Conservation (phyloP, 495 filamentous ascomycete genomes). For the Coniosporium apollinis region DNA sequence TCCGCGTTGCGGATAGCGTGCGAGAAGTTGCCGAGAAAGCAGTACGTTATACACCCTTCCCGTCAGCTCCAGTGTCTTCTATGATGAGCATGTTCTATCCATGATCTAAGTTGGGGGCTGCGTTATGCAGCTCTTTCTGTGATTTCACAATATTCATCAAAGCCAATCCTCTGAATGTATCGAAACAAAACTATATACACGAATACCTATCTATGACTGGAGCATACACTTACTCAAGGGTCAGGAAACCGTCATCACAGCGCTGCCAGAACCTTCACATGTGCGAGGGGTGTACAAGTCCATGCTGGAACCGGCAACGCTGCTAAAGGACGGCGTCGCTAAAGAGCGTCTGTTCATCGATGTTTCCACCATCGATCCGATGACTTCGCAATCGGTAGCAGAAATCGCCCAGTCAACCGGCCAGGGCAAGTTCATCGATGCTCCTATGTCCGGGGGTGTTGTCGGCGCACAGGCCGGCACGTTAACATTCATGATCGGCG, state of each 20-base stretch:
- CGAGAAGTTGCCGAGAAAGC: slow-evolving; percentile 24
- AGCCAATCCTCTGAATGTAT: slow-evolving; percentile 23
- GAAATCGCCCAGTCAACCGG: slow-evolving; percentile 4
- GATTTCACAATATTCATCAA: slow-evolving; percentile 13
- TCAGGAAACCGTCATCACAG: slow-evolving; percentile 16
- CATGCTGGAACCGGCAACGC: slow-evolving; percentile 14
- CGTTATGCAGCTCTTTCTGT: slow-evolving; percentile 11
- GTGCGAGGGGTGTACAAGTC: slow-evolving; percentile 16
- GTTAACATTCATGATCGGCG: slow-evolving; percentile 16
- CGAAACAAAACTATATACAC: too few species aligned
- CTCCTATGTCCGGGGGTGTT: slow-evolving; percentile 30
- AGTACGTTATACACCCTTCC: slow-evolving; percentile 16
- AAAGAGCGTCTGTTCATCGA: slow-evolving; percentile 12
- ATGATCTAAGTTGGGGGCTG: slow-evolving; percentile 25
- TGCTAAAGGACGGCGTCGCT: slow-evolving; percentile 18
- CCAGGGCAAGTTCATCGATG: slow-evolving; percentile 16
- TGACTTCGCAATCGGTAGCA: slow-evolving; percentile 4
- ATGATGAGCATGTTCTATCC: slow-evolving; percentile 20
- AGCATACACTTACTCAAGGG: too few species aligned
- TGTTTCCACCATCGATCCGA: slow-evolving; percentile 16
- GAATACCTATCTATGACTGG: too few species aligned
- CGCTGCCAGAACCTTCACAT: slow-evolving; percentile 17
- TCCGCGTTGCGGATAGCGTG: slow-evolving; percentile 14
- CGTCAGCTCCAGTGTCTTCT: not conserved
- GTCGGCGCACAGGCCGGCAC: slow-evolving; percentile 18